These are phyloP conservation scores for Yamadazyma songkhlaensis DNA, from an alignment of 1,139 yeast genomes.

Conservation along the genomic window DNA sequence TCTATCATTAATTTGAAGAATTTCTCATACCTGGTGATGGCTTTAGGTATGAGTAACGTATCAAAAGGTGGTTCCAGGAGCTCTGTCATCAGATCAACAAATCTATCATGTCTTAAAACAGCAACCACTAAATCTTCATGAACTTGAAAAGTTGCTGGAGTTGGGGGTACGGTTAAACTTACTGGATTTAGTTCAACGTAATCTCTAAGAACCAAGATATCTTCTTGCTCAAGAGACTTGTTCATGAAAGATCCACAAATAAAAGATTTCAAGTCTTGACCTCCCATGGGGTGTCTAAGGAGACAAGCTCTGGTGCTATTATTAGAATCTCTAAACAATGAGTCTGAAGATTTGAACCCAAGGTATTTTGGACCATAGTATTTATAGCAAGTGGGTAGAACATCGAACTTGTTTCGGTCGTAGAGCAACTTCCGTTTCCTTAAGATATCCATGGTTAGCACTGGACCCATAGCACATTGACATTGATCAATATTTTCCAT, in stretches of 20 bases:
- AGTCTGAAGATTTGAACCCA: too few species aligned
- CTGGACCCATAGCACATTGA: too few species aligned
- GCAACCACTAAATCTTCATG: slow-evolving; percentile 28
- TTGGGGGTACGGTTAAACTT: slow-evolving; percentile 18
- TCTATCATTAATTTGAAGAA: slow-evolving; percentile 19
- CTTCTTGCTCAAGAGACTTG: slow-evolving; percentile 1
- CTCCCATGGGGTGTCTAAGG: too few species aligned
- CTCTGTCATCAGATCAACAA: slow-evolving; percentile 30
- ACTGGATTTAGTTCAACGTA: slow-evolving; percentile 9
- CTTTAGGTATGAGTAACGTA: slow-evolving; percentile 17
- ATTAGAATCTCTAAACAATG: too few species aligned
- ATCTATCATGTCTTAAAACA: slow-evolving; percentile 31
- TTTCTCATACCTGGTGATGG: slow-evolving; percentile 22
- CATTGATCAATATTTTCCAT: too few species aligned
- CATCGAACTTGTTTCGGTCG: too few species aligned
- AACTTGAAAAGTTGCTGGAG: slow-evolving; percentile 14
- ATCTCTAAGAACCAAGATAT: slow-evolving; percentile 11
- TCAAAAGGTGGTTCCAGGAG: slow-evolving; percentile 27
- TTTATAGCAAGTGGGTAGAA: too few species aligned
- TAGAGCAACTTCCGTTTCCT: too few species aligned
- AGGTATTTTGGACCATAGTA: too few species aligned
- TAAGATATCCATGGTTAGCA: too few species aligned
- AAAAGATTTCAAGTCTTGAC: too few species aligned
- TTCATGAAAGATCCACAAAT: neutral
- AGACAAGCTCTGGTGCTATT: too few species aligned